A percentile compares a stretch with the other conserved stretches of the same genome.
Conservation (phyloP, 768 basidiomycete genomes). For the Lactarius sp. region DNA sequence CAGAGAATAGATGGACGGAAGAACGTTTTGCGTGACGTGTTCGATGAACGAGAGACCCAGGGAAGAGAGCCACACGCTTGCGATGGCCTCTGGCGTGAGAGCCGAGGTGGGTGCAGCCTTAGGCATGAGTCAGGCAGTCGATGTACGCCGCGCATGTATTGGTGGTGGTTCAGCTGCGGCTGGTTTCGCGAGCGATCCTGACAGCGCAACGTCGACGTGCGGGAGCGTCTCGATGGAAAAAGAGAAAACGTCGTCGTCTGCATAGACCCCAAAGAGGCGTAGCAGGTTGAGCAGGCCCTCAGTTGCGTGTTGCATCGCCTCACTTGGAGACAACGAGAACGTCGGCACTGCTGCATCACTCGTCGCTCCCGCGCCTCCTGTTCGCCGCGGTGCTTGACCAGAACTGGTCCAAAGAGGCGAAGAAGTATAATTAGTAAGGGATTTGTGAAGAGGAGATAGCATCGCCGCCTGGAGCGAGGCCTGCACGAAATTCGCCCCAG, state of each 20-base stretch:
- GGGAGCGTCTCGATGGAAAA: constrained; percentile 82
- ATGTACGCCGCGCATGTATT: constrained; percentile 36
- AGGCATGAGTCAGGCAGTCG: constrained; percentile 9
- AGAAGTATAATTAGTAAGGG: constrained; percentile 49
- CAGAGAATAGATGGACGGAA: constrained; percentile 67
- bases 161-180: constrained; percentile 25
- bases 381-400: constrained; percentile 44
- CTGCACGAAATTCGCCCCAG: constrained; percentile 72
- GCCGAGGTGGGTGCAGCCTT: too few species aligned
- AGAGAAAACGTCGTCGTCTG: constrained; percentile 89
- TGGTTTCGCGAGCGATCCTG: constrained; percentile 44
- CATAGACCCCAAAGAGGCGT: constrained; percentile 89
- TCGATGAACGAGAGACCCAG: constrained; percentile 77
- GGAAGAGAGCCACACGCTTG: constrained; percentile 88
- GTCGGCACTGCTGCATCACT: constrained; percentile 70
- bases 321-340: constrained; percentile 90
- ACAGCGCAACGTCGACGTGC: constrained; percentile 52
- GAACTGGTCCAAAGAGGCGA: constrained; percentile 60
- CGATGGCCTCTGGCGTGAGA: constrained; percentile 77
- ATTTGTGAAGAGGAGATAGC: constrained; percentile 59
- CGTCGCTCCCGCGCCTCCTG: constrained; percentile 37
- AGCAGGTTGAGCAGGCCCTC: constrained; percentile 95
- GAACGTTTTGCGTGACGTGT: constrained; percentile 61
- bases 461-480: constrained; percentile 75
- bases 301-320: constrained; percentile 80